Percentiles rank a stretch among this genome's conserved stretches.
Conservation (phyloP, 2,329 filamentous ascomycete species). For the Parastagonospora nodorum region DNA sequence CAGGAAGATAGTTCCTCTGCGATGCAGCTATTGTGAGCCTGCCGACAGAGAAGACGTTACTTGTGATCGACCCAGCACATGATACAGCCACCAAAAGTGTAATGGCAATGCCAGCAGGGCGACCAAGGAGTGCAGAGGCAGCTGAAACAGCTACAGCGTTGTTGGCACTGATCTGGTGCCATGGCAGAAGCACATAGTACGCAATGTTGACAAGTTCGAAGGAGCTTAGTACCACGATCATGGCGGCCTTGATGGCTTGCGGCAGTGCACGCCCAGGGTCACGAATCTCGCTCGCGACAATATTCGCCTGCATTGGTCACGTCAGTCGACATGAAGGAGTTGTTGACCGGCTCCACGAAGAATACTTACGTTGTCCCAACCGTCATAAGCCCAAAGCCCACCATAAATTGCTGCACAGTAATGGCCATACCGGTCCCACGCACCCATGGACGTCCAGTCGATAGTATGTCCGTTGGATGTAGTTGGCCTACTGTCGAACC, state of each 20-base stretch:
- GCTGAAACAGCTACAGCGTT: conserved; percentile 67
- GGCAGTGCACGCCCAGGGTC: conserved; percentile 54
- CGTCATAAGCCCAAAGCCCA: conserved; percentile 68
- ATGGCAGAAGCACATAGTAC: conserved; percentile 67
- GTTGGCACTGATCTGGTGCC: conserved; percentile 62
- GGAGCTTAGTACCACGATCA: conserved; percentile 64
- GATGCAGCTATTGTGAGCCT: conserved; percentile 65
- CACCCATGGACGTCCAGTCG: conserved; percentile 48
- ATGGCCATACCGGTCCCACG: conserved; percentile 65
- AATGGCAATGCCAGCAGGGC: conserved; percentile 58
- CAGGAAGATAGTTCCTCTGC: conserved; percentile 42
- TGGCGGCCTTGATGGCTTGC: conserved; percentile 64
- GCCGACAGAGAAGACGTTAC: conserved; percentile 66
- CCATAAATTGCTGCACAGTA: conserved; percentile 66
- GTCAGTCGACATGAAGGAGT: background rate
- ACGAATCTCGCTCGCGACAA: conserved; percentile 45
- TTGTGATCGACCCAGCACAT: conserved; percentile 65
- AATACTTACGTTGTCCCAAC: conserved; percentile 65
- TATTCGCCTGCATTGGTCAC: conserved; percentile 36
- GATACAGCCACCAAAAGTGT: conserved; percentile 65
- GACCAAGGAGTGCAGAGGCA: conserved; percentile 57
- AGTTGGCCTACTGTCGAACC: conserved; percentile 61
- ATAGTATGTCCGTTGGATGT: conserved; percentile 50
- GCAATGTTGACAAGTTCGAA: conserved; percentile 66
- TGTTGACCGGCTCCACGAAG: background rate